A percentile compares a stretch with the other conserved stretches of the same genome.
Evolutionary conservation across 1,139 yeast genomes (phyloP).

Genomic region (Ashbya aceris): DNA sequence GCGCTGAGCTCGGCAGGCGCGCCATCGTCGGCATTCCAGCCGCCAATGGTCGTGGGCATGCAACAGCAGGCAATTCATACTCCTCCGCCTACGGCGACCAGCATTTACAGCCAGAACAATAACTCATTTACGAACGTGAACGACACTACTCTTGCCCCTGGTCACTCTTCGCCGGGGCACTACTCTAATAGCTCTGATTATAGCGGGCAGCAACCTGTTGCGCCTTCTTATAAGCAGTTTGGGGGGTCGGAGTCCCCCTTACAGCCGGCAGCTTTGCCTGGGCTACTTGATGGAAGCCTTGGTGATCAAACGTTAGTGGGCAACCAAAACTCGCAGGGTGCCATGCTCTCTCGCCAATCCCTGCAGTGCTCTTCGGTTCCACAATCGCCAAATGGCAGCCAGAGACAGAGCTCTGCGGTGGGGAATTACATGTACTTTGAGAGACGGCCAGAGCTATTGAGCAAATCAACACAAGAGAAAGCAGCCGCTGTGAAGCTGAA

Average conservation of each 20-base stretch:
- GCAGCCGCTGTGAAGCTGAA: conserved; percentile 66
- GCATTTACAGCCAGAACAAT: conserved; percentile 23
- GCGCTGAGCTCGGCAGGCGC: conserved; percentile 26
- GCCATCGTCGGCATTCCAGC: conserved; percentile 12
- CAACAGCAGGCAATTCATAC: conserved; percentile 12
- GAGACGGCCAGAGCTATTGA: conserved; percentile 73
- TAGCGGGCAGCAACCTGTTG: conserved; percentile 11
- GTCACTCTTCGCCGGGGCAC: conserved; percentile 23
- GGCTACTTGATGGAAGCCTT: not conserved
- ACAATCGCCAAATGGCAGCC: not conserved
- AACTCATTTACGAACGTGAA: conserved; percentile 21
- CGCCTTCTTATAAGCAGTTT: not conserved
- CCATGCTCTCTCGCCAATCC: not conserved
- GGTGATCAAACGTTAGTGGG: not conserved
- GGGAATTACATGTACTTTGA: conserved; percentile 60
- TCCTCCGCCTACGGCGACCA: conserved; percentile 20
- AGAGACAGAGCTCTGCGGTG: not conserved
- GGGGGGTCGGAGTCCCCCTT: not conserved
- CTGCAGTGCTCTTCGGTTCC: not conserved
- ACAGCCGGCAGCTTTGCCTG: not conserved
- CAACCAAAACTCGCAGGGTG: not conserved
- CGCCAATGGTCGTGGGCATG: conserved; percentile 8
- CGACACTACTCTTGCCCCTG: conserved; percentile 11
- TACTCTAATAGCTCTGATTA: conserved; percentile 14
- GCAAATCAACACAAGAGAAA: conserved; percentile 58